A percentile compares a stretch with the other conserved stretches of the same genome.
Evolutionary conservation across 352 stramenopile genomes (phyloP).

Genomic region (Phytophthora europaea): DNA sequence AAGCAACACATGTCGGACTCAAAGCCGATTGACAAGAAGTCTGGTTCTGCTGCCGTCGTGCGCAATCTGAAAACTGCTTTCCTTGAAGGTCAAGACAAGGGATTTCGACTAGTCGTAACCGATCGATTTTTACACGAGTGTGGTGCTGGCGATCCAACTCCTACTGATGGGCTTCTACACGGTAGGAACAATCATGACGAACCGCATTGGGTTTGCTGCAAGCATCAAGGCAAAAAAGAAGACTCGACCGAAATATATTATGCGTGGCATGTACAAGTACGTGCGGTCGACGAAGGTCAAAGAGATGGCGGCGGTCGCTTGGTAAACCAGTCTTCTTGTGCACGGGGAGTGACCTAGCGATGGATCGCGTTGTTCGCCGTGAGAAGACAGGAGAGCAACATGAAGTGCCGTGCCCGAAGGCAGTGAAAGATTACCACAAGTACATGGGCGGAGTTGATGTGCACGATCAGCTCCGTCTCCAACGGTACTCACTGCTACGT

Average conservation of each 20-base stretch:
- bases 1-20: slow-evolving; percentile 2
- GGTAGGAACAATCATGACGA: slow-evolving; percentile 16
- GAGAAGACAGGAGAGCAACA: slow-evolving; percentile 9
- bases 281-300: neutral
- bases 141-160: slow-evolving; percentile 8
- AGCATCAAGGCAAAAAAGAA: slow-evolving; percentile 13
- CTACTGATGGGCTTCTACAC: slow-evolving; percentile 20
- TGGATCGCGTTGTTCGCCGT: neutral
- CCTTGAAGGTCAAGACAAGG: slow-evolving; percentile 5
- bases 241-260: neutral
- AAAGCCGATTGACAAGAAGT: slow-evolving; percentile 9
- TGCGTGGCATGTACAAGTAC: slow-evolving; percentile 7
- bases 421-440: slow-evolving; percentile 14
- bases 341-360: neutral
- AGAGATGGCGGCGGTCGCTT: neutral
- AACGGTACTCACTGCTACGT: slow-evolving; percentile 11
- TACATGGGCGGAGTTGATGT: neutral
- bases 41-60: slow-evolving; percentile 5
- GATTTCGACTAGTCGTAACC: slow-evolving; percentile 1
- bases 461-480: slow-evolving; percentile 2
- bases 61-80: slow-evolving; percentile 17
- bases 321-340: slow-evolving; percentile 19
- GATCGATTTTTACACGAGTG: slow-evolving; percentile 21
- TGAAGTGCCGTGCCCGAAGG: slow-evolving; percentile 7
- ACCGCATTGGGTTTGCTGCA: neutral